A percentile compares a stretch with the other conserved stretches of the same genome.
Evolutionary conservation across 2,329 filamentous ascomycete genomes (phyloP).

Genomic region (Diaporthe vaccinii): DNA sequence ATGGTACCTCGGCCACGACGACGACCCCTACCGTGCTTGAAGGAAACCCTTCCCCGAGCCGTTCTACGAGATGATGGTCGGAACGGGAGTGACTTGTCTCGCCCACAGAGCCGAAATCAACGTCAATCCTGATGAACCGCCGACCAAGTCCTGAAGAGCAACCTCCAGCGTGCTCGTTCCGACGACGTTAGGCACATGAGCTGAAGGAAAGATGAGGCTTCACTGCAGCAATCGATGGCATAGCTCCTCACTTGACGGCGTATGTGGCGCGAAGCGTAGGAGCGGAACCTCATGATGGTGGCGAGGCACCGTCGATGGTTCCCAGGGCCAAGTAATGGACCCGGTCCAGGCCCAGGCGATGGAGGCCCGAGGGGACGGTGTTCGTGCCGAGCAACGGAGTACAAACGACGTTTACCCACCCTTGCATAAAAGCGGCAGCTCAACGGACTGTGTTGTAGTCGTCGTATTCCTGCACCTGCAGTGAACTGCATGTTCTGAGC

Average conservation of each 20-base stretch:
- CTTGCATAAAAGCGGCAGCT: background rate
- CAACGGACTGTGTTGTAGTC: background rate
- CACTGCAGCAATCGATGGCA: background rate
- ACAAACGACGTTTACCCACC: background rate
- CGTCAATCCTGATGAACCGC: background rate
- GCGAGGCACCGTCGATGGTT: background rate
- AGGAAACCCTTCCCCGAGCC: background rate
- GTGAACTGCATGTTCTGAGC: background rate
- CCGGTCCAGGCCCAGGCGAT: background rate
- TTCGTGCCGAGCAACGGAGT: background rate
- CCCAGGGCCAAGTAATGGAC: background rate
- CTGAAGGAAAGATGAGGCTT: background rate
- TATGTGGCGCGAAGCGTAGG: background rate
- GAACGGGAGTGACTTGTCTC: background rate
- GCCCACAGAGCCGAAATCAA: conserved; percentile 21
- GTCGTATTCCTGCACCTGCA: background rate
- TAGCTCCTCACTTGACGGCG: background rate
- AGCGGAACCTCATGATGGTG: background rate
- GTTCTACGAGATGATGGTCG: background rate
- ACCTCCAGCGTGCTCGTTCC: background rate
- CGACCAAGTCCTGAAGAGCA: background rate
- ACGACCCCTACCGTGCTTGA: background rate
- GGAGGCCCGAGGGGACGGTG: background rate
- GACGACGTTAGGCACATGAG: no score
- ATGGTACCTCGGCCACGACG: background rate